These are phyloP conservation scores for Coemansia sp. DNA, from an alignment of 192 early-diverging fungal genomes.

Conservation along the genomic window DNA sequence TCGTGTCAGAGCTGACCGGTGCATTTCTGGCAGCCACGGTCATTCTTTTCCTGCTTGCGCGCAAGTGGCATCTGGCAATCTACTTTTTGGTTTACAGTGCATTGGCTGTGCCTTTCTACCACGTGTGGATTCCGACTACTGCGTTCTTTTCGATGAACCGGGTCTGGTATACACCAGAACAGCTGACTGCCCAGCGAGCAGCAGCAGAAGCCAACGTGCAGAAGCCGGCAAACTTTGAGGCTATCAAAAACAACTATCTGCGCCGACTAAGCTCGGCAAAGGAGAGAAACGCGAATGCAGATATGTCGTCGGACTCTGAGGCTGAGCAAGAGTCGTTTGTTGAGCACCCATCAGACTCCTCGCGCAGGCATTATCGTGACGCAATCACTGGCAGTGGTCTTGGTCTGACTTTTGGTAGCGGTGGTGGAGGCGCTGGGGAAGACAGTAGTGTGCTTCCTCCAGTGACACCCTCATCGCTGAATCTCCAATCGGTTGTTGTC, in stretches of 20 bases:
- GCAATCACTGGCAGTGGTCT: constrained; percentile 1
- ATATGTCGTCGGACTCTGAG: constrained; percentile 36
- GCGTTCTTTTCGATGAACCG: constrained; percentile 52
- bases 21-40: constrained; percentile 36
- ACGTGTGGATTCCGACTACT: constrained; percentile 46
- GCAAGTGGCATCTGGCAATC: constrained; percentile 27
- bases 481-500: constrained; percentile 7
- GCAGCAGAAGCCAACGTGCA: constrained; percentile 27
- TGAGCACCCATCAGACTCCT: constrained; percentile 10
- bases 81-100: constrained; percentile 46
- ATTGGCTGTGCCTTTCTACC: constrained; percentile 43
- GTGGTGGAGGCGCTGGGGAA: neutral
- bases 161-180: constrained; percentile 44
- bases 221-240: constrained; percentile 40
- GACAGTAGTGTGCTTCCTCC: neutral
- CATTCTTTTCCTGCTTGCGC: constrained; percentile 20
- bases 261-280: constrained; percentile 20
- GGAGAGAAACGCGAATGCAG: constrained; percentile 4
- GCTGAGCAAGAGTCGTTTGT: constrained; percentile 18
- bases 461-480: neutral
- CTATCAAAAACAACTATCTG: constrained; percentile 36
- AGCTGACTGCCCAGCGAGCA: constrained; percentile 18
- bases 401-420: constrained; percentile 3
- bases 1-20: constrained; percentile 49
- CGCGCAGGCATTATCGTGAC: constrained; percentile 3